Percentiles rank a stretch among this genome's conserved stretches.
Evolutionary conservation across 2,329 filamentous ascomycete genomes (phyloP).

Genomic region (Knufia petricola): DNA sequence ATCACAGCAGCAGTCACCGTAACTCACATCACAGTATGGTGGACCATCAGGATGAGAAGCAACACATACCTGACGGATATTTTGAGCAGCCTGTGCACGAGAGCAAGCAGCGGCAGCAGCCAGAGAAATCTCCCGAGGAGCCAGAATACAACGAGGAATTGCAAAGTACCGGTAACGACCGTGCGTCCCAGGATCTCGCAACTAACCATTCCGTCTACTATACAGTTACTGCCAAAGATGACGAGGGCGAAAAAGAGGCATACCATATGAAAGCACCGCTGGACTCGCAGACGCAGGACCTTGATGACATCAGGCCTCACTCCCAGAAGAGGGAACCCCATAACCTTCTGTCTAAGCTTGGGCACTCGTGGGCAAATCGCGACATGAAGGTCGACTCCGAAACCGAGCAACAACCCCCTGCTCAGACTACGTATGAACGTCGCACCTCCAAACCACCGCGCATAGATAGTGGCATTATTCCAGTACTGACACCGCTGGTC

Average conservation of each 20-base stretch:
- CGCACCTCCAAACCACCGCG: conserved; percentile 15
- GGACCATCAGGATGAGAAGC: conserved; percentile 29
- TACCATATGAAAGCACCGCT: conserved; percentile 11
- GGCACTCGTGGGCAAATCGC: too few relatives aligned
- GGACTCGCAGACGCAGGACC: conserved; percentile 13
- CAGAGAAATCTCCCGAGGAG: too few relatives aligned
- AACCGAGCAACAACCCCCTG: conserved; percentile 9
- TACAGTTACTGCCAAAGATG: conserved; percentile 10
- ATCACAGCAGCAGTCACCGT: not conserved
- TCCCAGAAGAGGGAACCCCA: too few relatives aligned
- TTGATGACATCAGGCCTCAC: conserved; percentile 3
- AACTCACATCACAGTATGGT: not conserved
- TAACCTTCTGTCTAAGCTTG: too few relatives aligned
- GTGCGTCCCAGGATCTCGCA: not conserved
- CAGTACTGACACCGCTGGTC: conserved; percentile 14
- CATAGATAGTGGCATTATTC: conserved; percentile 20
- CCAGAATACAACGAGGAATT: too few relatives aligned
- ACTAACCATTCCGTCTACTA: not conserved
- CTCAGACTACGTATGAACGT: conserved; percentile 3
- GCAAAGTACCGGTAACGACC: too few relatives aligned
- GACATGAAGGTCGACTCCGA: too few relatives aligned
- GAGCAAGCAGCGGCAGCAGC: too few relatives aligned
- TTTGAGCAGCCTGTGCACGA: not conserved
- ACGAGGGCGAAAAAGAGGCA: conserved; percentile 6
- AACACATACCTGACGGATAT: conserved; percentile 15